A percentile compares a stretch with the other conserved stretches of the same genome.
These are phyloP conservation scores for Apiotrichum brassicae DNA, from an alignment of 1,284 basidiomycete genomes.

Conservation along the genomic window DNA sequence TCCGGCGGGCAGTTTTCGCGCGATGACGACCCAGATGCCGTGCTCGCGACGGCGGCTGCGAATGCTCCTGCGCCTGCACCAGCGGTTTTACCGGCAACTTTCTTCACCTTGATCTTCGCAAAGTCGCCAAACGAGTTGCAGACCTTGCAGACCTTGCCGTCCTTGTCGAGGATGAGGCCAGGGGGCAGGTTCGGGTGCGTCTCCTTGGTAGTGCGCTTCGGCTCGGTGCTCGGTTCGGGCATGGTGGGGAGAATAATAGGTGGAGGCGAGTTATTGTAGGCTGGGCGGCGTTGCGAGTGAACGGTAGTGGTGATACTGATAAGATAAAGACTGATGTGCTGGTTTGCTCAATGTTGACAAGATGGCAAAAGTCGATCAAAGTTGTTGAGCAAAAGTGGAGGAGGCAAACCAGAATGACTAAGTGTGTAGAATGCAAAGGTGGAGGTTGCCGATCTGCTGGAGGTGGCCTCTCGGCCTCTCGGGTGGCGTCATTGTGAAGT, in stretches of 20 bases:
- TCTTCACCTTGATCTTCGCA: slow-evolving; percentile 51
- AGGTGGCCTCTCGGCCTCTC: no score
- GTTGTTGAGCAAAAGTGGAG: no score
- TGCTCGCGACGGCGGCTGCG: slow-evolving; percentile 4
- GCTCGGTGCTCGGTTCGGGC: neutral
- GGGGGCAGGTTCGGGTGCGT: slow-evolving; percentile 54
- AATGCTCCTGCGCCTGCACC: slow-evolving; percentile 3
- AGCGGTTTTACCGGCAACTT: slow-evolving; percentile 16
- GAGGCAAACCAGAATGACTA: no score
- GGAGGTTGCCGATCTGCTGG: no score
- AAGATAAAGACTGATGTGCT: no score
- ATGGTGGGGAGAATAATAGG: neutral
- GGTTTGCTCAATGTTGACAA: no score
- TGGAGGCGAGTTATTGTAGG: no score
- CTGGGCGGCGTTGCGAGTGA: no score
- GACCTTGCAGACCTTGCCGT: slow-evolving; percentile 89
- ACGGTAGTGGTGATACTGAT: no score
- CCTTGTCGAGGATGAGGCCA: slow-evolving; percentile 77
- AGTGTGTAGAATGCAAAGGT: no score
- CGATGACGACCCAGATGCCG: slow-evolving; percentile 21
- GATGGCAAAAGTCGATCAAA: no score
- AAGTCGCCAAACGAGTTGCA: slow-evolving; percentile 75
- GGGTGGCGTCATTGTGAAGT: no score
- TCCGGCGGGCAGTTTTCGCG: slow-evolving; percentile 76
- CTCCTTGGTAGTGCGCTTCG: slow-evolving; percentile 38